These are phyloP conservation scores for Beauveria sp. DNA, from an alignment of 2,329 filamentous ascomycete genomes.

Conservation along the genomic window DNA sequence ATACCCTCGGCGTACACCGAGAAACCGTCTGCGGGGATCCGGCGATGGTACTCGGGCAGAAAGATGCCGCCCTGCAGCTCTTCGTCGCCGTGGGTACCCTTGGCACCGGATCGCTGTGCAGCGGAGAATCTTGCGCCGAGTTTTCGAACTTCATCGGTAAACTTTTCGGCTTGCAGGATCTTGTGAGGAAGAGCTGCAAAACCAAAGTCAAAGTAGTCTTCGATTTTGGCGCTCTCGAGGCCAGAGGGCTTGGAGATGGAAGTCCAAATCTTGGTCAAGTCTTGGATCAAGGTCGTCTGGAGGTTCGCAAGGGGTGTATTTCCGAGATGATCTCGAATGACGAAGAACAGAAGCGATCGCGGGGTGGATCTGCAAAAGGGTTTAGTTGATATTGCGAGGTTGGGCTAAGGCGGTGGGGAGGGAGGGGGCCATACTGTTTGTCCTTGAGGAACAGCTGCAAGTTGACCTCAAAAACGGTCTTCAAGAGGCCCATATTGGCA, in stretches of 20 bases:
- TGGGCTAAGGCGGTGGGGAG: neutral
- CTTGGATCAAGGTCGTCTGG: conserved; percentile 81
- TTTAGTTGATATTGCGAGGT: conserved; percentile 17
- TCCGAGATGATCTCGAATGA: conserved; percentile 94
- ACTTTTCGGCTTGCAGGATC: conserved; percentile 89
- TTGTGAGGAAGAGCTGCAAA: conserved; percentile 96
- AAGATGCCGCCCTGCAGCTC: conserved; percentile 75
- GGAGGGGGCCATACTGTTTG: conserved; percentile 60
- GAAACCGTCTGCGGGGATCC: conserved; percentile 96
- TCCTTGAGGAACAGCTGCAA: conserved; percentile 95
- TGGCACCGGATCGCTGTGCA: conserved; percentile 65
- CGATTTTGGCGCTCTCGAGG: conserved; percentile 80
- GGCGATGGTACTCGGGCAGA: conserved; percentile 86
- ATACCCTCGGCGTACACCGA: conserved; percentile 87
- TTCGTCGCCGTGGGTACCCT: conserved; percentile 57
- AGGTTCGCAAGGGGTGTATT: conserved; percentile 86
- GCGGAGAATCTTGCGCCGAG: conserved; percentile 76
- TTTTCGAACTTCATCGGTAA: conserved; percentile 69
- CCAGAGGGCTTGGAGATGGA: conserved; percentile 86
- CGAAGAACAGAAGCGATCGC: conserved; percentile 92
- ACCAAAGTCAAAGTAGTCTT: conserved; percentile 98
- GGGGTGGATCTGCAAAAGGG: conserved; percentile 60
- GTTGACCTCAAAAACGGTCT: conserved; percentile 99
- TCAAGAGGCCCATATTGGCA: conserved; percentile 96
- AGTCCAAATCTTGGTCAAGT: conserved; percentile 86